phyloP scores from a whole-genome alignment of 2,329 filamentous ascomycete species.

The Monilinia fructigena region DNA sequence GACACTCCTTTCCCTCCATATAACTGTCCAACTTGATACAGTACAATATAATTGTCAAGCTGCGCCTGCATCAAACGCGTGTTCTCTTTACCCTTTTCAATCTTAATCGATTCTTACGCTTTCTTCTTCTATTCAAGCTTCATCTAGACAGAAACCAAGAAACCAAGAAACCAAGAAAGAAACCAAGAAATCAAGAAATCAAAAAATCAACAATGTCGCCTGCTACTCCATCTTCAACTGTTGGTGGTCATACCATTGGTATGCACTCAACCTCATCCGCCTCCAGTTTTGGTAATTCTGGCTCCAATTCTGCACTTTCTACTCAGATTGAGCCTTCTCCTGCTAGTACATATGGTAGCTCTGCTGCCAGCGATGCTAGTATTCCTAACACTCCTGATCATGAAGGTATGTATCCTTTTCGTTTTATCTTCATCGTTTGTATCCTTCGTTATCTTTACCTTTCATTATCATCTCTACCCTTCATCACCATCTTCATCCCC shows the following conservation, averaged over 20 bases:
- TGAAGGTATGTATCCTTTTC: slow-evolving; percentile 29
- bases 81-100: background rate
- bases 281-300: background rate
- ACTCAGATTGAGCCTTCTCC: slow-evolving; percentile 31
- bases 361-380: slow-evolving; percentile 30
- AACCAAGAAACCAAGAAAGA: no score
- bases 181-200: no score
- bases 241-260: slow-evolving; percentile 7
- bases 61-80: slow-evolving; percentile 2
- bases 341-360: slow-evolving; percentile 34
- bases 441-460: background rate
- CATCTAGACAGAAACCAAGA: background rate
- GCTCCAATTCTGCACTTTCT: slow-evolving; percentile 9
- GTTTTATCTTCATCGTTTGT: background rate
- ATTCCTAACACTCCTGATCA: slow-evolving; percentile 28
- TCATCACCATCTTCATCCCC: no score
- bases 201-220: slow-evolving; percentile 17
- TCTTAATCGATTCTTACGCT: background rate
- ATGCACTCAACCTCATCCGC: slow-evolving; percentile 9
- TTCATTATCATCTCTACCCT: background rate
- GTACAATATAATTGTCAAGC: background rate
- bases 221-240: slow-evolving; percentile 19
- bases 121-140: background rate
- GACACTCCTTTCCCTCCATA: background rate
- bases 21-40: background rate